phyloP scores from a whole-genome alignment of 1,284 basidiomycete genomes.

The Somion occarium region DNA sequence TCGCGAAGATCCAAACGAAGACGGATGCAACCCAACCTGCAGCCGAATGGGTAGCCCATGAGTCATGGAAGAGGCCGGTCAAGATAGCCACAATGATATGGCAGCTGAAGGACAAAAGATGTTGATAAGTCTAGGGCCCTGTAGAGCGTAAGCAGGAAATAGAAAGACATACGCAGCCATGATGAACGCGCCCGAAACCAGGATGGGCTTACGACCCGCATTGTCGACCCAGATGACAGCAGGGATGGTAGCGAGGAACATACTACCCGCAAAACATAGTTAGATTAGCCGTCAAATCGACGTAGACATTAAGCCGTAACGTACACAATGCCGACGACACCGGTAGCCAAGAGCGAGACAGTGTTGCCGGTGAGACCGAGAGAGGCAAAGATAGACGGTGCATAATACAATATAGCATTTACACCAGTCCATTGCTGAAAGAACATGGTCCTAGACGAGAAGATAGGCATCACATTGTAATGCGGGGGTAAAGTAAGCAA shows the following conservation, averaged over 20 bases:
- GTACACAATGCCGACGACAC: slow-evolving; percentile 76
- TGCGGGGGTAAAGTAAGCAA: background rate
- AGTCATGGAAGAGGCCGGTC: slow-evolving; percentile 47
- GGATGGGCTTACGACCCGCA: slow-evolving; percentile 63
- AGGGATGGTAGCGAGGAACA: slow-evolving; percentile 73
- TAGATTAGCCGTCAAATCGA: slow-evolving; percentile 1
- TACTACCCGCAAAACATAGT: too few relatives aligned
- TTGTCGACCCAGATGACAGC: slow-evolving; percentile 72
- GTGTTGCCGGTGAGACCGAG: slow-evolving; percentile 59
- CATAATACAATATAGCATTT: slow-evolving; percentile 69
- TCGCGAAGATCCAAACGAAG: slow-evolving; percentile 65
- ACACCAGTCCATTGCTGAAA: slow-evolving; percentile 71
- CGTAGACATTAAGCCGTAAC: slow-evolving; percentile 20
- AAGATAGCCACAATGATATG: slow-evolving; percentile 62
- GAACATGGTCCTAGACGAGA: slow-evolving; percentile 52
- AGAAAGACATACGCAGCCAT: slow-evolving; percentile 48
- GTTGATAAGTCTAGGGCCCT: background rate
- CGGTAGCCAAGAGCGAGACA: slow-evolving; percentile 68
- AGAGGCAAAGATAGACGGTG: slow-evolving; percentile 56
- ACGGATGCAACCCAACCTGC: slow-evolving; percentile 65
- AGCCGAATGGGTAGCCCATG: slow-evolving; percentile 41
- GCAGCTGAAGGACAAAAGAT: slow-evolving; percentile 34
- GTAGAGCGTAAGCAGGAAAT: too few relatives aligned
- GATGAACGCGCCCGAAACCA: slow-evolving; percentile 65
- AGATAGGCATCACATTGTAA: background rate